Percentiles rank a stretch among this genome's conserved stretches.
phyloP scores from a whole-genome alignment of 768 basidiomycete genomes.

The Suillus hirtellus region DNA sequence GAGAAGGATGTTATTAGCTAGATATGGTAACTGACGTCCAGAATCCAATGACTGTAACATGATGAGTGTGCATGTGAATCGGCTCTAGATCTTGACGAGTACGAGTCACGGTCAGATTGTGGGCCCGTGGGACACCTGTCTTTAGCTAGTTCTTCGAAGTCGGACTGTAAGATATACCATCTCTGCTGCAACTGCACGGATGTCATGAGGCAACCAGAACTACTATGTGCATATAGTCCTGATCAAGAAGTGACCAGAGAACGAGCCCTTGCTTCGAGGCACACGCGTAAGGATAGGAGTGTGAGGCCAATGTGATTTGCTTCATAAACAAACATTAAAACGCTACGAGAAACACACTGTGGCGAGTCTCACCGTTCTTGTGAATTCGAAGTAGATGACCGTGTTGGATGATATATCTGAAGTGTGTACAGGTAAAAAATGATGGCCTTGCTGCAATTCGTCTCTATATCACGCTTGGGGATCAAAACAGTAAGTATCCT shows the following conservation, averaged over 20 bases:
- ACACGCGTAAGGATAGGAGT: not conserved
- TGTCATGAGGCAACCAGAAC: not conserved
- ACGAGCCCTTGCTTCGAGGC: not conserved
- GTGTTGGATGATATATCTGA: not conserved
- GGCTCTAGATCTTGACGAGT: not conserved
- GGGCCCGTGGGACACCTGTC: constrained; percentile 1
- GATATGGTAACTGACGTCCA: not conserved
- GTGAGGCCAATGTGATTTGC: not conserved
- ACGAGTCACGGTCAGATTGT: not conserved
- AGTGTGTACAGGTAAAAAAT: not conserved
- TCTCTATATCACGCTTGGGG: not conserved
- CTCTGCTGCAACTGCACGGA: not conserved
- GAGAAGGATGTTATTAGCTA: not conserved
- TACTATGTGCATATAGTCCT: not conserved
- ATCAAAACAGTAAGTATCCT: constrained; percentile 1
- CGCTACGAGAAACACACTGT: not conserved
- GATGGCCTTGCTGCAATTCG: not conserved
- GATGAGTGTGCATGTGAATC: not conserved
- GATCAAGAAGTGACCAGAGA: constrained; percentile 1
- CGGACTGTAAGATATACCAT: not conserved
- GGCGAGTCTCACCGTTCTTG: not conserved
- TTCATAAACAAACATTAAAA: not conserved
- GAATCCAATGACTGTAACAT: not conserved
- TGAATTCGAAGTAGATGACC: not conserved
- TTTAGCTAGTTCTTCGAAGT: not conserved